Base-by-base conservation (phyloP, 139 green algal species). In the Coelastrella sp. region DNA sequence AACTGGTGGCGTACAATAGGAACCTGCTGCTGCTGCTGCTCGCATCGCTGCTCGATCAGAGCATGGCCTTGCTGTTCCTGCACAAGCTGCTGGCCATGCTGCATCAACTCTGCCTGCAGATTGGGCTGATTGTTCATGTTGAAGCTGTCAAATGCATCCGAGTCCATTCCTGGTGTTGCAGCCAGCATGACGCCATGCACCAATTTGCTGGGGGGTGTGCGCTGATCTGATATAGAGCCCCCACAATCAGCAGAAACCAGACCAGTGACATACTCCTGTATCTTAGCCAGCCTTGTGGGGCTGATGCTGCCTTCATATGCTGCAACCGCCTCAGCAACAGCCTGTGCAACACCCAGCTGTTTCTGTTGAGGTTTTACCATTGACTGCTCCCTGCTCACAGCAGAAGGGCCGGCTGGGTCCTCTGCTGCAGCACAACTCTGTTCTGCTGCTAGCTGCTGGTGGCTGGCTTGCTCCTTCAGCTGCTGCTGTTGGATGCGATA, bases 281-380 rank as follows among this genome's bases (percentile, higher is more conserved):
- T 89, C 70, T 70, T 81, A 0, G 84, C 84, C 24, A 89, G 68
- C 7, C 63, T 24, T 49, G 22, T 57, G 0, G 84, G 84, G 12
- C 84, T 89, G 20, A 89, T 89, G 20, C 84, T 89, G 49, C 84
- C 84, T 6, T 89, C 49, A 89, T 89, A 89, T 17, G 25, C 35
- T 24, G 61, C 84, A 20, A 78, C 84, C 11, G 84, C 84, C 24
- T 65, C 70, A 60, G 59, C 70, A 6, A 58, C 84, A n/a, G 58
- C 25, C 70, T n/a, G 22, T 24, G 61, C 57, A 59, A 70, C 24
- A 57, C 49, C 49, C 20, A 20, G 22, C 70, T 82, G 35, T 9
- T 82, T 6, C 68, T 60, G 84, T 68, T 82, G 35, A 22, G 22
- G 7, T 9, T 57, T 25, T n/a, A 22, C 63, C 10, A 6, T 58